Percentiles rank a stretch among this genome's conserved stretches.
Evolutionary conservation across 164 flowering plant species (phyloP).

Genomic region (Brasenia schreberi): DNA sequence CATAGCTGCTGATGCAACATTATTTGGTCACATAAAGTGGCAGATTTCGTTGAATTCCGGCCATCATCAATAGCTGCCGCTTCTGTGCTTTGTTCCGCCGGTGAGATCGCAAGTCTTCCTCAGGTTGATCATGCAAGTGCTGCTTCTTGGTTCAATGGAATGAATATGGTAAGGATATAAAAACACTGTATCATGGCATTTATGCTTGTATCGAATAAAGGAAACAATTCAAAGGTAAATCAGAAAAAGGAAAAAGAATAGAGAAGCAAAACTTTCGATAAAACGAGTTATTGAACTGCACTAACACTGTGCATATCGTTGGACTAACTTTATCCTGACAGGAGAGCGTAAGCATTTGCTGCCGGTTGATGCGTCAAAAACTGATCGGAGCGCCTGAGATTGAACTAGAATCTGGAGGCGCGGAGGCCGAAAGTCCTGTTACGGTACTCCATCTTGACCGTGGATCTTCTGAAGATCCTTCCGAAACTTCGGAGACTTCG

Average conservation of each 20-base stretch:
- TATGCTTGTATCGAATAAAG: too few species aligned
- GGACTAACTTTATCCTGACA: background rate
- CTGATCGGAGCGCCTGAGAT: background rate
- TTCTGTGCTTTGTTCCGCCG: constrained; percentile 60
- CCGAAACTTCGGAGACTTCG: background rate
- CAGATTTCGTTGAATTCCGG: constrained; percentile 51
- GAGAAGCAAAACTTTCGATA: background rate
- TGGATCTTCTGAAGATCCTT: background rate
- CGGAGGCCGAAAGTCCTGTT: background rate
- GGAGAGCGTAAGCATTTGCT: background rate
- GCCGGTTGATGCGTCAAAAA: background rate
- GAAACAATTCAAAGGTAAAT: too few species aligned
- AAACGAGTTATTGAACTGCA: background rate
- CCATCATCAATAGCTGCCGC: constrained; percentile 88
- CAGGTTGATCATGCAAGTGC: background rate
- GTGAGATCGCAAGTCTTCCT: constrained; percentile 36
- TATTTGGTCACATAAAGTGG: constrained; percentile 19
- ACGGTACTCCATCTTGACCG: background rate
- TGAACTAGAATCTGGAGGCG: background rate
- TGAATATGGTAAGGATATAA: background rate
- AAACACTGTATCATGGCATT: background rate
- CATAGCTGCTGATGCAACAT: background rate
- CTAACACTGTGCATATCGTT: too few species aligned
- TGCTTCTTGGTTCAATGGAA: background rate
- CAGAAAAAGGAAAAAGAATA: background rate